These are phyloP conservation scores for Onygenales sp. DNA, from an alignment of 2,329 filamentous ascomycete genomes.

Conservation along the genomic window DNA sequence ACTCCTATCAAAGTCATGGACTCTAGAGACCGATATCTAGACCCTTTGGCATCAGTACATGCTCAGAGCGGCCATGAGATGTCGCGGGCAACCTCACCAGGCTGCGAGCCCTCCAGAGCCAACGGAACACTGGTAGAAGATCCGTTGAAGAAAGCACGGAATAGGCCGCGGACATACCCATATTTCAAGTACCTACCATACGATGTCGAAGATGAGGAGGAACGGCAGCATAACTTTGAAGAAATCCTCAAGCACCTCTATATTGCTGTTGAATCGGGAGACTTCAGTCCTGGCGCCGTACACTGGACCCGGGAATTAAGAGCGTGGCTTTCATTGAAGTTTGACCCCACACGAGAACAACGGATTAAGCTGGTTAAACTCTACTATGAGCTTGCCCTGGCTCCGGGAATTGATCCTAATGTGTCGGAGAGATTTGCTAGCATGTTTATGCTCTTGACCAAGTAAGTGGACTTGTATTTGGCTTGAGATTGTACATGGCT, in stretches of 20 bases:
- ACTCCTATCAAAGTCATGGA: conserved; percentile 1
- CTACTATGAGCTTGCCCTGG: conserved; percentile 88
- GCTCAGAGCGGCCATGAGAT: conserved; percentile 39
- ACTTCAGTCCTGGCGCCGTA: conserved; percentile 85
- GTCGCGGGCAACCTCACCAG: conserved; percentile 79
- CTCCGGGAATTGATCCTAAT: conserved; percentile 74
- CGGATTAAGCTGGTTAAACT: conserved; percentile 76
- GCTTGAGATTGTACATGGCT: conserved; percentile 16
- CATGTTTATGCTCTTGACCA: conserved; percentile 94
- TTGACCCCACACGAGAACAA: conserved; percentile 81
- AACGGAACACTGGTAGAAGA: conserved; percentile 42
- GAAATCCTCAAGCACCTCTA: conserved; percentile 92
- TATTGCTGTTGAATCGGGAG: conserved; percentile 80
- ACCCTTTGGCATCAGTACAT: conserved; percentile 14
- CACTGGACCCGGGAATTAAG: conserved; percentile 97
- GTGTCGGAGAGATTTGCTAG: conserved; percentile 85
- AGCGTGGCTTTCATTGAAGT: conserved; percentile 93
- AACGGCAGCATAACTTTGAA: conserved; percentile 68
- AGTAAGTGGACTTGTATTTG: conserved; percentile 46
- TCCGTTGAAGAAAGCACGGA: conserved; percentile 55
- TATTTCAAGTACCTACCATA: conserved; percentile 91
- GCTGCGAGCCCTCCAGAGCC: conserved; percentile 39
- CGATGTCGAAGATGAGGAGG: conserved; percentile 65
- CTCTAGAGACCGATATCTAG: conserved; percentile 11
- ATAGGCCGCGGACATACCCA: conserved; percentile 74